These are phyloP conservation scores for Termitomyces sp. DNA, from an alignment of 768 basidiomycete genomes.

Conservation along the genomic window DNA sequence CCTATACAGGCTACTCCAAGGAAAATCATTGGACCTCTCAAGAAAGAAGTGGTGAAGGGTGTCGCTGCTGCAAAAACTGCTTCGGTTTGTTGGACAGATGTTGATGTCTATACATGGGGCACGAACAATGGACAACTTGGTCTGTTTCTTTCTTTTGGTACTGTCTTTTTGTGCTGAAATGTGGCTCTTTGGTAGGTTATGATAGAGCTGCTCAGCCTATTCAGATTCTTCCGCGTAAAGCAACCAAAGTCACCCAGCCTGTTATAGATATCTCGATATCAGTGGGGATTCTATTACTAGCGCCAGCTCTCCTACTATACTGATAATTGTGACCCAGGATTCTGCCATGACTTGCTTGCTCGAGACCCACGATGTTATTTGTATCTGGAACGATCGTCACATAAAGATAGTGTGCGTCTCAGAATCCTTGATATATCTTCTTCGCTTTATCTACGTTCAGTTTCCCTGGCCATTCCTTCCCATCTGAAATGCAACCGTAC, in stretches of 20 bases:
- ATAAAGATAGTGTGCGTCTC: slow-evolving; percentile 66
- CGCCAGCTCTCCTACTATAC: not conserved
- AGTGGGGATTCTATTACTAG: slow-evolving; percentile 36
- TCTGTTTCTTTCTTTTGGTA: slow-evolving; percentile 22
- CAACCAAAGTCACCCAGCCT: slow-evolving; percentile 69
- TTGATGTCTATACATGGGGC: slow-evolving; percentile 84
- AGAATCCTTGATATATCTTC: not conserved
- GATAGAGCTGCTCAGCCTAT: slow-evolving; percentile 70
- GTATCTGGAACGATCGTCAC: slow-evolving; percentile 72
- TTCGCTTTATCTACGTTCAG: slow-evolving; percentile 25
- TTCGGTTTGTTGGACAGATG: slow-evolving; percentile 84
- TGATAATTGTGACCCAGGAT: slow-evolving; percentile 46
- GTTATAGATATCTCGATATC: slow-evolving; percentile 74
- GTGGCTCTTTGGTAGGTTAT: slow-evolving; percentile 49
- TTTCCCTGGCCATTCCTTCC: slow-evolving; percentile 77
- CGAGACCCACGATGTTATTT: slow-evolving; percentile 76
- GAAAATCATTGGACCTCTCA: slow-evolving; percentile 69
- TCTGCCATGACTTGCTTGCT: slow-evolving; percentile 80
- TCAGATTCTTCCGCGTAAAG: slow-evolving; percentile 76
- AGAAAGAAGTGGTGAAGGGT: slow-evolving; percentile 75
- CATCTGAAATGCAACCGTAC: slow-evolving; percentile 72
- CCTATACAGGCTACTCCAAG: slow-evolving; percentile 74
- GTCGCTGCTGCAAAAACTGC: slow-evolving; percentile 85
- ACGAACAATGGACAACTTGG: slow-evolving; percentile 92
- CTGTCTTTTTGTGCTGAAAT: not conserved